Evolutionary conservation across 805 yeast genomes (phyloP).

Genomic region (Tetrapisispora nanseiensis): DNA sequence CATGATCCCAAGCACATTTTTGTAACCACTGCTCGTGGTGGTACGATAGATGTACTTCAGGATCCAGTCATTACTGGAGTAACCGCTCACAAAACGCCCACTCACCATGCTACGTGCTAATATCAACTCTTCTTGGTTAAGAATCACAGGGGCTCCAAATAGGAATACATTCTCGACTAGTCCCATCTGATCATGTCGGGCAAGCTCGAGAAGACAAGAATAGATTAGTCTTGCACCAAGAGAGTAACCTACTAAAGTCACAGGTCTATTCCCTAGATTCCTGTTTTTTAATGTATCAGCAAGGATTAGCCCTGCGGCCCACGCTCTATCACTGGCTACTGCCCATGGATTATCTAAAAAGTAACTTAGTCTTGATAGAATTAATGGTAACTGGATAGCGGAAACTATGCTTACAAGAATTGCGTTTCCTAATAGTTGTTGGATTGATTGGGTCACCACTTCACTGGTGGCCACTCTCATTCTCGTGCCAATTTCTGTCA

Average conservation of each 20-base stretch:
- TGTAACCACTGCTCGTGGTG: slow-evolving; percentile 77
- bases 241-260: slow-evolving; percentile 87
- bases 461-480: slow-evolving; percentile 89
- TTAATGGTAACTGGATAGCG: slow-evolving; percentile 87
- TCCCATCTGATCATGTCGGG: slow-evolving; percentile 78
- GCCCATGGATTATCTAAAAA: slow-evolving; percentile 96
- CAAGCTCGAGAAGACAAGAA: slow-evolving; percentile 80
- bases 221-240: slow-evolving; percentile 86
- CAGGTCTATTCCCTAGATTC: slow-evolving; percentile 85
- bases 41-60: slow-evolving; percentile 91
- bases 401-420: slow-evolving; percentile 83
- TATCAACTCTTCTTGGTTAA: slow-evolving; percentile 65
- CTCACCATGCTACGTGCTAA: slow-evolving; percentile 78
- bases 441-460: slow-evolving; percentile 84
- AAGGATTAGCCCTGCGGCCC: slow-evolving; percentile 85
- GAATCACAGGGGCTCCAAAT: slow-evolving; percentile 83
- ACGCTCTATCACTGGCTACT: slow-evolving; percentile 91
- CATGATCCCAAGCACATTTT: slow-evolving; percentile 80
- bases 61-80: slow-evolving; percentile 89
- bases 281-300: slow-evolving; percentile 86
- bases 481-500: slow-evolving; percentile 91
- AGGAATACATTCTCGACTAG: slow-evolving; percentile 78
- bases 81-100: slow-evolving; percentile 85
- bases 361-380: slow-evolving; percentile 78
- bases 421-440: slow-evolving; percentile 90